Conservation (phyloP, 805 yeast species). For the Starmerella vitae region DNA sequence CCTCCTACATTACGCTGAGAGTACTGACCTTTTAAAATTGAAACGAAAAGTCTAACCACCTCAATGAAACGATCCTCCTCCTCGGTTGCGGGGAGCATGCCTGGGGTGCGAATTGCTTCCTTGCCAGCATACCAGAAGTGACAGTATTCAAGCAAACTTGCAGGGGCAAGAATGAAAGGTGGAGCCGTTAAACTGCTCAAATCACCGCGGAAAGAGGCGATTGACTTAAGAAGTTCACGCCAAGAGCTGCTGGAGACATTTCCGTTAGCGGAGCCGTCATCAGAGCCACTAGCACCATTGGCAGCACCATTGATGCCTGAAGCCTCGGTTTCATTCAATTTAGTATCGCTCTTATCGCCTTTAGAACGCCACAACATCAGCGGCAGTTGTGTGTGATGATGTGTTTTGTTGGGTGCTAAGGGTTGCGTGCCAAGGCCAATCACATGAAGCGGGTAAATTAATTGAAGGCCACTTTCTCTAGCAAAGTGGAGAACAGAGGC, state of each 20-base stretch:
- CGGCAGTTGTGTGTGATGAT: no score
- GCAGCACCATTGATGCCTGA: not conserved
- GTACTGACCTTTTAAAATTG: constrained; percentile 85
- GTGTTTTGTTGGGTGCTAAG: no score
- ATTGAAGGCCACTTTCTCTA: no score
- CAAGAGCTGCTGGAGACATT: constrained; percentile 36
- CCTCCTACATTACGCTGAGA: constrained; percentile 79
- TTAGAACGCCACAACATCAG: constrained; percentile 14
- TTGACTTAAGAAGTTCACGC: constrained; percentile 81
- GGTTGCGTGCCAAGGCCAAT: no score
- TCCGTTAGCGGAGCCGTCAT: not conserved
- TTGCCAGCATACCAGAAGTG: constrained; percentile 95
- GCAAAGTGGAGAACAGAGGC: no score
- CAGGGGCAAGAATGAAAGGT: constrained; percentile 85
- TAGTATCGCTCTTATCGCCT: not conserved
- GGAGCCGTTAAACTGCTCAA: constrained; percentile 91
- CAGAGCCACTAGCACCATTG: constrained; percentile 2
- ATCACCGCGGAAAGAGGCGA: constrained; percentile 88
- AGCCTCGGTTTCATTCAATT: not conserved
- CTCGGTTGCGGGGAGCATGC: constrained; percentile 29
- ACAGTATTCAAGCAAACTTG: constrained; percentile 79
- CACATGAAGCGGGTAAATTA: no score
- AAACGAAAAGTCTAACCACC: constrained; percentile 81
- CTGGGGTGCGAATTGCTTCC: constrained; percentile 64
- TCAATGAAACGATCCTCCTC: constrained; percentile 56